Conservation (phyloP, 192 early-diverging fungal species). For the Glomus cerebriforme region DNA sequence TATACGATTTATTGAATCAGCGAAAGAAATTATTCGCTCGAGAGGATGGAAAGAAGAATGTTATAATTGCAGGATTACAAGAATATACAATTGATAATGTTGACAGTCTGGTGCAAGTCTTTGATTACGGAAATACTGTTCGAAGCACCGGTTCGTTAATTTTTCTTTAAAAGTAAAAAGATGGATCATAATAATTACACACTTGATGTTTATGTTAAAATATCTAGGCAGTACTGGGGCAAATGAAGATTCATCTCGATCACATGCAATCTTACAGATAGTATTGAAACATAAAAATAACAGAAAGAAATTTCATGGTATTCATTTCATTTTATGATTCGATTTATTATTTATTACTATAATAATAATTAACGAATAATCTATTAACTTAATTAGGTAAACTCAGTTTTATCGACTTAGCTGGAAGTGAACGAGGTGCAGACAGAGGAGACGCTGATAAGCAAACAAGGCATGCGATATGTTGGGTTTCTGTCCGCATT, state of each 20-base stretch:
- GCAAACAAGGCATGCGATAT: constrained; percentile 72
- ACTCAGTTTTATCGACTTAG: constrained; percentile 97
- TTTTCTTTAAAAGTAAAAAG: background rate
- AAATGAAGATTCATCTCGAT: constrained; percentile 93
- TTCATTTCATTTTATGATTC: background rate
- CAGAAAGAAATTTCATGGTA: constrained; percentile 65
- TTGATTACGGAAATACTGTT: constrained; percentile 86
- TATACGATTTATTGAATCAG: constrained; percentile 91
- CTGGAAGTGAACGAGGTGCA: constrained; percentile 96
- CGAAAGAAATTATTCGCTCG: constrained; percentile 92
- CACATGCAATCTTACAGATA: constrained; percentile 97
- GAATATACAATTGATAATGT: constrained; percentile 89
- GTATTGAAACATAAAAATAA: constrained; percentile 71
- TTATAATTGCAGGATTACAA: constrained; percentile 85
- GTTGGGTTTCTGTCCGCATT: background rate
- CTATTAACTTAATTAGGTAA: constrained; percentile 60
- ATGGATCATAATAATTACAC: too few species aligned
- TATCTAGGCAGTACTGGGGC: constrained; percentile 83
- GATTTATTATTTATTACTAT: background rate
- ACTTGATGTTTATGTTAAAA: background rate
- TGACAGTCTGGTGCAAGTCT: constrained; percentile 86
- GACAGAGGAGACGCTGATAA: constrained; percentile 93
- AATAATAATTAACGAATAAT: background rate
- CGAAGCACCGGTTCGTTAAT: constrained; percentile 82
- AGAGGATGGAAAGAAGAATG: constrained; percentile 95